These are phyloP conservation scores for Dendrobium chrysotoxum DNA, from an alignment of 106 monocot genomes.

Conservation along the genomic window DNA sequence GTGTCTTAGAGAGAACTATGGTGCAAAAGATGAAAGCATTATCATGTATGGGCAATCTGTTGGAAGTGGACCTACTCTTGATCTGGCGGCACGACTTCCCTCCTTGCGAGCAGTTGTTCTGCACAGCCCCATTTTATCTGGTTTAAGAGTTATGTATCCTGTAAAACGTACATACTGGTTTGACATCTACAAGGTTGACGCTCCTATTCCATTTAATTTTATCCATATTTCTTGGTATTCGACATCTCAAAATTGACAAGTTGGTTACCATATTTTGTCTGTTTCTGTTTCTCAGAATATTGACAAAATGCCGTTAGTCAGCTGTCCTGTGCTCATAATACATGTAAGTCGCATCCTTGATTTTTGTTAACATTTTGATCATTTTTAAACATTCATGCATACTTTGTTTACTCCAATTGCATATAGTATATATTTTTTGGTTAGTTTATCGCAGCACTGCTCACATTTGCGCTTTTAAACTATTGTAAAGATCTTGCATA, in stretches of 20 bases:
- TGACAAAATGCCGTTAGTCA: conserved; percentile 12
- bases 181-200: conserved; percentile 25
- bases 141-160: conserved; percentile 28
- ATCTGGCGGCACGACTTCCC: conserved; percentile 17
- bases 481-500: neutral
- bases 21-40: conserved; percentile 24
- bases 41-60: conserved; percentile 28
- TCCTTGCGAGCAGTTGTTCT: conserved; percentile 19
- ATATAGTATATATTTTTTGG: neutral
- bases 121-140: conserved; percentile 28
- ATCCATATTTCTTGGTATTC: neutral
- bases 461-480: neutral
- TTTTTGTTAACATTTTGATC: conserved; percentile 2
- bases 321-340: conserved; percentile 10
- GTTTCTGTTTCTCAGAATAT: conserved; percentile 3
- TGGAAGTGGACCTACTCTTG: conserved; percentile 23
- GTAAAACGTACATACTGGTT: conserved; percentile 29
- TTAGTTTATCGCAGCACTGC: neutral
- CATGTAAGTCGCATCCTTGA: conserved; percentile 5
- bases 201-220: neutral
- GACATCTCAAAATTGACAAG: neutral
- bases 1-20: conserved; percentile 21
- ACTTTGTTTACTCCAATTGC: neutral
- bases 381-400: neutral
- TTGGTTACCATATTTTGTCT: neutral